A percentile compares a stretch with the other conserved stretches of the same genome.
phyloP scores from a whole-genome alignment of 2,329 filamentous ascomycete genomes.

The Cordyceps farinosa region DNA sequence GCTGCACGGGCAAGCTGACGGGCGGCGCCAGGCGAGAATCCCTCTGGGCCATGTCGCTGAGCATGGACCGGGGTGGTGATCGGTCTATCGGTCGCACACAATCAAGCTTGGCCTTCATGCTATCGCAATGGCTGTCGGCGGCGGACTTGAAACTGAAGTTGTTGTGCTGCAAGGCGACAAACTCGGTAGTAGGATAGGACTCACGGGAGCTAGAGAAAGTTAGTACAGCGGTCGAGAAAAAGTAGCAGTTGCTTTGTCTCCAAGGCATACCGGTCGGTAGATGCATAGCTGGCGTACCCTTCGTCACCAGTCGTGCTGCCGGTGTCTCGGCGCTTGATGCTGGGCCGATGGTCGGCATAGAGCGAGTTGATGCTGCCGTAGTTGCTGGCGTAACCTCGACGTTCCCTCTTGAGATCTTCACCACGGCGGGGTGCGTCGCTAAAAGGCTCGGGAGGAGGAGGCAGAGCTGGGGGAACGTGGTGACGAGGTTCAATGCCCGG shows the following conservation, averaged over 20 bases:
- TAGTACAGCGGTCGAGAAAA: constrained; percentile 17
- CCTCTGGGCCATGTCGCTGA: constrained; percentile 36
- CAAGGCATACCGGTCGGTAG: constrained; percentile 34
- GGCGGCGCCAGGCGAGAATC: constrained; percentile 40
- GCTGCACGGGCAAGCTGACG: constrained; percentile 41
- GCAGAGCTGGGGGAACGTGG: constrained; percentile 42
- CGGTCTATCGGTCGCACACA: constrained; percentile 44
- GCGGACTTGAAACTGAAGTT: constrained; percentile 46
- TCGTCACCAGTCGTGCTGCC: constrained; percentile 34
- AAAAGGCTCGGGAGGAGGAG: constrained; percentile 42
- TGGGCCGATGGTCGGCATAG: constrained; percentile 33
- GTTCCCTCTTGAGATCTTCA: constrained; percentile 30
- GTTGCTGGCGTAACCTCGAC: constrained; percentile 30
- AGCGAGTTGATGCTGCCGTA: constrained; percentile 41
- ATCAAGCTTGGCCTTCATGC: constrained; percentile 55
- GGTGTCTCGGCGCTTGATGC: constrained; percentile 32
- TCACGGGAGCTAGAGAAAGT: constrained; percentile 37
- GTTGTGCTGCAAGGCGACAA: constrained; percentile 47
- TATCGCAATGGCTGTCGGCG: constrained; percentile 46
- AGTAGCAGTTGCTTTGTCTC: constrained; percentile 9
- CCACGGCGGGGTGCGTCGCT: constrained; percentile 31
- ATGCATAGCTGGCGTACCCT: constrained; percentile 43
- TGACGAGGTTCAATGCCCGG: constrained; percentile 34
- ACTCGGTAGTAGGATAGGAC: constrained; percentile 37
- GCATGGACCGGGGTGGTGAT: constrained; percentile 42